These are phyloP conservation scores for Cenchrus purpureus DNA, from an alignment of 176 grass and related monocot genomes.

Conservation along the genomic window DNA sequence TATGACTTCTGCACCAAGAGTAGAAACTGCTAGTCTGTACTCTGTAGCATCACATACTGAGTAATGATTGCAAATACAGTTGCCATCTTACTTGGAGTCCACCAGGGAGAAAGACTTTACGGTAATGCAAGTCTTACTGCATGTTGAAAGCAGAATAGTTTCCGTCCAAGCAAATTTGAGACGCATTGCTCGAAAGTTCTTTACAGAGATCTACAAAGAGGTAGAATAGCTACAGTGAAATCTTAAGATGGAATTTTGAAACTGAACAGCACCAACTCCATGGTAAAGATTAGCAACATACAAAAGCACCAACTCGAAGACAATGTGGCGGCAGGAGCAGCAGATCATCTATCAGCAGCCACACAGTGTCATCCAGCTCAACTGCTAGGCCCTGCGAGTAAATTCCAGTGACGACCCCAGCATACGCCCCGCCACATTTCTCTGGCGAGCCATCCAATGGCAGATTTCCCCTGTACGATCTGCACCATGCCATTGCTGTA, in stretches of 20 bases:
- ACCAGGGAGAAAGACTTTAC: constrained; percentile 70
- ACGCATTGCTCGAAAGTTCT: constrained; percentile 55
- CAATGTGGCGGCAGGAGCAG: constrained; percentile 62
- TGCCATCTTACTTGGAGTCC: constrained; percentile 64
- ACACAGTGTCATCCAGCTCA: constrained; percentile 67
- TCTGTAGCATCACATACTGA: neutral
- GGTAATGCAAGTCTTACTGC: constrained; percentile 69
- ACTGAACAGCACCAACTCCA: constrained; percentile 64
- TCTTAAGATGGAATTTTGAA: constrained; percentile 32
- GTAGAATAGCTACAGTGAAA: constrained; percentile 16
- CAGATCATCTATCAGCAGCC: constrained; percentile 73
- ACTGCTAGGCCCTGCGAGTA: constrained; percentile 63
- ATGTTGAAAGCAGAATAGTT: constrained; percentile 69
- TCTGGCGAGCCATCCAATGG: neutral
- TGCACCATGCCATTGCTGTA: constrained; percentile 54
- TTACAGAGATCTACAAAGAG: constrained; percentile 70
- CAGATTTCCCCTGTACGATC: constrained; percentile 32
- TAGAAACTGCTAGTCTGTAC: constrained; percentile 32
- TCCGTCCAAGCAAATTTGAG: constrained; percentile 61
- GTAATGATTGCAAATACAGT: constrained; percentile 28
- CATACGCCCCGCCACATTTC: constrained; percentile 49
- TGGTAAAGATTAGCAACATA: constrained; percentile 49
- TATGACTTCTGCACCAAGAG: constrained; percentile 52
- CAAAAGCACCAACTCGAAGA: constrained; percentile 83
- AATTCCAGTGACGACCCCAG: constrained; percentile 70